These are phyloP conservation scores for Rhodomyrtus tomentosa DNA, from an alignment of 345 rosid species.

Conservation along the genomic window DNA sequence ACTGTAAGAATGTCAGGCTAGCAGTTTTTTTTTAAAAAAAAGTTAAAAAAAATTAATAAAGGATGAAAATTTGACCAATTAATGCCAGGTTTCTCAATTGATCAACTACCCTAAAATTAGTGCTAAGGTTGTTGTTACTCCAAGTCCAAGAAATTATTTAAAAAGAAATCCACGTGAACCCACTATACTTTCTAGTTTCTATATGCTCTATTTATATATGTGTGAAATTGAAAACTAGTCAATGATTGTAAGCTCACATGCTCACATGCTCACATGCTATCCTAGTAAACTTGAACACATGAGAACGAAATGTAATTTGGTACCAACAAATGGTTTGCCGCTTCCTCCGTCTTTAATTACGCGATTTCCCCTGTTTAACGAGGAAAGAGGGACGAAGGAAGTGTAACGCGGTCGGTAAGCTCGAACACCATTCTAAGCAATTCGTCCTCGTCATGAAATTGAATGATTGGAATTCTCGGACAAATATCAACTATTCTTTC, in stretches of 20 bases:
- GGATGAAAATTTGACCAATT: neutral
- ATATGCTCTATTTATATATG: neutral
- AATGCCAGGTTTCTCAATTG: neutral
- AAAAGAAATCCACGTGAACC: neutral
- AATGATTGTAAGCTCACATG: neutral
- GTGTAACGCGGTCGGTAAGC: neutral
- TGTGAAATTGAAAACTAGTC: neutral
- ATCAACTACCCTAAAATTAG: neutral
- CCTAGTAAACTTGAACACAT: neutral
- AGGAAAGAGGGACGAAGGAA: neutral
- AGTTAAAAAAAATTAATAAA: neutral
- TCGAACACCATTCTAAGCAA: neutral
- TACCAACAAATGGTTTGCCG: neutral
- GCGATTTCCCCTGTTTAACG: neutral
- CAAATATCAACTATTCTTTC: no score
- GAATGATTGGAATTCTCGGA: no score
- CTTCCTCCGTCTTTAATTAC: neutral
- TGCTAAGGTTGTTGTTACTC: neutral
- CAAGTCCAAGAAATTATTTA: neutral
- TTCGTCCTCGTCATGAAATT: neutral
- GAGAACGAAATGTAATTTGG: neutral
- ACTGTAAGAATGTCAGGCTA: no score
- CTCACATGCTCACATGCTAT: no score
- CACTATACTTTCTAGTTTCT: neutral
- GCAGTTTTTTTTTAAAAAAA: no score